Percentiles rank a stretch among this genome's conserved stretches.
Evolutionary conservation across 2,329 filamentous ascomycete genomes (phyloP).

Genomic region (Tolypocladium ophioglossoides): DNA sequence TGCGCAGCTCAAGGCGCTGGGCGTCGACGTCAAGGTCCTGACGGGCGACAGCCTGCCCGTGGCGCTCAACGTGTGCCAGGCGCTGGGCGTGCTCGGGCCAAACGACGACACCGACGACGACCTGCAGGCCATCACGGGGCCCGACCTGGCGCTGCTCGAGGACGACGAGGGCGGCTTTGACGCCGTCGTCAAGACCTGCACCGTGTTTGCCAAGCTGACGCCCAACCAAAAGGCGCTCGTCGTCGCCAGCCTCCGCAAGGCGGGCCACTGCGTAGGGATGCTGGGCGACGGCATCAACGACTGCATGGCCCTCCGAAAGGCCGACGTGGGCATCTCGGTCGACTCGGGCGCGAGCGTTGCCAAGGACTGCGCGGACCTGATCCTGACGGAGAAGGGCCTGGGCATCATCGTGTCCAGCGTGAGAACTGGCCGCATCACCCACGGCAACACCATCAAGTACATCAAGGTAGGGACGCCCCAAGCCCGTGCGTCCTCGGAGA

Average conservation of each 20-base stretch:
- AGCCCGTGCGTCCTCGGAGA: background rate
- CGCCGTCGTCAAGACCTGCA: conserved; percentile 11
- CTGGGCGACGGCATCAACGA: conserved; percentile 19
- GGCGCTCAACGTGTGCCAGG: conserved; percentile 16
- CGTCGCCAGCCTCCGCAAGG: conserved; percentile 10
- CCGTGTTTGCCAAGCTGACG: conserved; percentile 17
- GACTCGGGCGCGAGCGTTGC: conserved; percentile 17
- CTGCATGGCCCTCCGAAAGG: conserved; percentile 15
- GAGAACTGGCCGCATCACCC: conserved; percentile 13
- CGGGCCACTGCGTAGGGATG: conserved; percentile 17
- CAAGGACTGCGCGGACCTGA: conserved; percentile 18
- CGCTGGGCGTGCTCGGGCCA: conserved; percentile 10
- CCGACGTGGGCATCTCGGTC: conserved; percentile 18
- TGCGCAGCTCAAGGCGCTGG: conserved; percentile 9
- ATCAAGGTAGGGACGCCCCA: conserved; percentile 10
- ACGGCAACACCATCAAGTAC: conserved; percentile 19
- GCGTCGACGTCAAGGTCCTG: conserved; percentile 17
- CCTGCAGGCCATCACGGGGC: conserved; percentile 13
- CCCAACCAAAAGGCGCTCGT: conserved; percentile 16
- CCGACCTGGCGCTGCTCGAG: conserved; percentile 11
- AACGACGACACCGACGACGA: conserved; percentile 7
- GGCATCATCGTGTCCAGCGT: conserved; percentile 15
- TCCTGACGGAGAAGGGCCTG: conserved; percentile 18
- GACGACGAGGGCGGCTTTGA: conserved; percentile 9
- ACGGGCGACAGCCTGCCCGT: conserved; percentile 16